Percentiles rank a stretch among this genome's conserved stretches.
Evolutionary conservation across 2,329 filamentous ascomycete genomes (phyloP).

Genomic region (Tolypocladium cylindrosporum): DNA sequence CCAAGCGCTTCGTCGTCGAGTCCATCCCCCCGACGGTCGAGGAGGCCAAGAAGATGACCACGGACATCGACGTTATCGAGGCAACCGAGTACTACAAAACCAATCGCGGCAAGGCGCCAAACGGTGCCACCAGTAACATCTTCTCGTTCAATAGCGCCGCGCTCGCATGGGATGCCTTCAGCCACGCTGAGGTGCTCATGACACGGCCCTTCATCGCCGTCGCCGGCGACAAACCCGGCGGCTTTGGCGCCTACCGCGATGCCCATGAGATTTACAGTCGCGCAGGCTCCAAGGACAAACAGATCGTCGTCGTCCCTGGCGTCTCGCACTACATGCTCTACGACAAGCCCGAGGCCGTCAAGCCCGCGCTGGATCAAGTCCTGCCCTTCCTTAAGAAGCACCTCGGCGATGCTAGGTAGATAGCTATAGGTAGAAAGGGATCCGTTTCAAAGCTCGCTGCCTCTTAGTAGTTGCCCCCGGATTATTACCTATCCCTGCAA

Average conservation of each 20-base stretch:
- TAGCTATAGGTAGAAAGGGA: too few species aligned
- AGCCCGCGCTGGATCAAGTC: constrained; percentile 4
- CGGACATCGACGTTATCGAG: neutral
- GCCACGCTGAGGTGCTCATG: constrained; percentile 2
- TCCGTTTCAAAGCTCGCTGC: too few species aligned
- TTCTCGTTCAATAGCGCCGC: constrained; percentile 2
- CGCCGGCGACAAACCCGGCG: neutral
- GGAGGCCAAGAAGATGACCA: neutral
- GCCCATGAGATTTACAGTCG: neutral
- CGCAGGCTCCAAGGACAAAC: constrained; percentile 3
- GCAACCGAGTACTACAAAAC: constrained; percentile 5
- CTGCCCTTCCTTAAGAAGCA: constrained; percentile 1
- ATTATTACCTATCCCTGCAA: too few species aligned
- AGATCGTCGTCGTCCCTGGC: constrained; percentile 3
- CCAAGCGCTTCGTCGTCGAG: neutral
- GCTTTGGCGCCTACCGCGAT: too few species aligned
- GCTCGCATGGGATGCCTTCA: constrained; percentile 5
- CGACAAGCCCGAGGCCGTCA: constrained; percentile 4
- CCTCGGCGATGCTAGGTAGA: too few species aligned
- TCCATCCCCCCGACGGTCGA: constrained; percentile 2
- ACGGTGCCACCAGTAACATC: constrained; percentile 1
- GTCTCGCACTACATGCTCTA: constrained; percentile 4
- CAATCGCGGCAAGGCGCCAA: neutral
- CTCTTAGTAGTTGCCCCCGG: too few species aligned
- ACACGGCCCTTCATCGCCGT: constrained; percentile 4